Base-by-base conservation (phyloP, 805 yeast species). In the Saccharomycopsis microspora region DNA sequence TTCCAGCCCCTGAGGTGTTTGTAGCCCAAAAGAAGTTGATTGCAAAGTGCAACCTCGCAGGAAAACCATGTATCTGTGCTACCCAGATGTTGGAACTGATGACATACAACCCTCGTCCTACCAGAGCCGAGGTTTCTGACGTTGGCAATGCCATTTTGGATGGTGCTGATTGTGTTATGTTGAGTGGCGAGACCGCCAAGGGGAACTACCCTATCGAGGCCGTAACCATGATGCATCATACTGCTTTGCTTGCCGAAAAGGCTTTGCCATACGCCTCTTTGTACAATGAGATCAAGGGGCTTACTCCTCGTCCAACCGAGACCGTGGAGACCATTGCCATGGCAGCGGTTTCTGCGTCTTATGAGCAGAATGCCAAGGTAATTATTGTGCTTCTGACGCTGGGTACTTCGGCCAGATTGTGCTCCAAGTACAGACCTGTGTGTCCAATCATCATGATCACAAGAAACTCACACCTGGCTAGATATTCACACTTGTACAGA, bases 101-200 rank as follows among this genome's bases (percentile, higher is more conserved):
- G 98, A 93, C 97, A 54, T 87, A 84, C 75, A 93, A 93, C 84
- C 98, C 98, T 69, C 85, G 98, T 73, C 98, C 98, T 71, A 93
- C 98, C 67, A 85, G 98, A 76, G 98, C 98, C 59, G 98, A 93
- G 75, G 98, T 93, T 54, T 83, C 95, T 49, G 98, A 93, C 70
- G 98, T 93, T 56, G 98, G 98, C 74, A 93, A 93, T 72, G 98
- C 98, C 60, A 85, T 93, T 58, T 78, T 93, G 66, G 98, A 93
- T 65, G 98, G 98, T 73, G 97, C 97, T 63, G 98, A 93, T 76
- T 93, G 98, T 85, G 97, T 93, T 67, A 93, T 93, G 98, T 80
- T 93, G 68, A 85, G 95, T 50, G 98, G 98, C 69, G 98, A 93
- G 76, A 93, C 98, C 61, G 98, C 98, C 64, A 93, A 93, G 82